Evolutionary conservation across 2,329 filamentous ascomycete species (phyloP), one percentile per base, ranked within the genome.

Genomic region (Diplodia sapinea): DNA sequence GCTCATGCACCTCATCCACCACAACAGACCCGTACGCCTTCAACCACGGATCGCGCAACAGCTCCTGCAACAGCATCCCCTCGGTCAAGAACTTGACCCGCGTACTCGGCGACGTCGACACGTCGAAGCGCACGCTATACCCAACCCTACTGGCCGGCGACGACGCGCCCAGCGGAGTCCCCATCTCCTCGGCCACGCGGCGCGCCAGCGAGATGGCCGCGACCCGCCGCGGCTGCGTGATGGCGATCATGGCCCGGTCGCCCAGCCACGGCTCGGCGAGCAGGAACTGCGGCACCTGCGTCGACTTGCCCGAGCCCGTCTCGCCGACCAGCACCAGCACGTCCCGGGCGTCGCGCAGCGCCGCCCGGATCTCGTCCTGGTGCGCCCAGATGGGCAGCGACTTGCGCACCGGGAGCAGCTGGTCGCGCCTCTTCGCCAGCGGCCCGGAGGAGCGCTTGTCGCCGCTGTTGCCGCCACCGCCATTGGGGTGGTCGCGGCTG

Each of bases 1-100:
- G 86, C 81, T 99, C 95, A 81, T 99, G 95, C 13, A 99, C 95
- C 78, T 99, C 95, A 79, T 99, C 95, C 8, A 99, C 92, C 20
- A 99, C 86, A 0, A 99, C 85, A 3, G 91, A 93, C 74, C 93
- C 96, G 76, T 99, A 99, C 75, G 92, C 89, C 38, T 86, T 87
- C 74, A 99, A 84, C 74, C 89, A 85, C 1, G 92, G 92, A 77
- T 99, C 95, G 65, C 90, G 86, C 69, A 99, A 79, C 79, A 99
- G 90, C 79, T 99, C 96, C 77, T 98, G 94, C 15, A 99, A 84
- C 63, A 99, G 83, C 89, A 97, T 98, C 73, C 95, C 95, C 78
- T 99, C 96, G 0, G 95, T 99, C 70, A 99, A 82, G 73, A 93
- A 99, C 76, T 98, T 98, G 80, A 99, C 90, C 74, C 86, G 89